Base-by-base conservation (phyloP, 1,139 yeast species). In the Candida sp. region DNA sequence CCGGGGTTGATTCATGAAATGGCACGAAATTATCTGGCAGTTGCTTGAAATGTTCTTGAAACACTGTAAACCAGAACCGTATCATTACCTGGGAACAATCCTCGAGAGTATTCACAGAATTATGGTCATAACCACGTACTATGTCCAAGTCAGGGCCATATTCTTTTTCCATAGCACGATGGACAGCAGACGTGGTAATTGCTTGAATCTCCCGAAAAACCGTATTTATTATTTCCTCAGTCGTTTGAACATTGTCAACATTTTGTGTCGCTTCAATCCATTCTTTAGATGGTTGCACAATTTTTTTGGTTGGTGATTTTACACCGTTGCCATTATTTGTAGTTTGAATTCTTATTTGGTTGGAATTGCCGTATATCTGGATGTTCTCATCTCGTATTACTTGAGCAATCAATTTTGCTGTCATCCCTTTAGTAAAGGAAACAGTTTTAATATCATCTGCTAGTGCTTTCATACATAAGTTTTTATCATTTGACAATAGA, bases 401-500 rank as follows among this genome's bases (percentile, higher is more conserved):
- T 9, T 63, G 55, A 0, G 86, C 84, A 30, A 89, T 85, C 33
- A 77, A 49, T 21, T 68, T 62, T 0, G 90, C 87, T 2, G 79
- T 74, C 86, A 87, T 81, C 0, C 71, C 77, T 12, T 68, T 61
- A 23, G 81, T 66, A 53, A 64, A 85, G 3, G 90, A 82, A 0
- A 89, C 83, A 0, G 97, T 88, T 33, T 81, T 65, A 0, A 89
- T 59, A 0, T 73, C 82, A 54, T 88, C 83, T 1, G 83, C 62
- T 42, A 90, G 66, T 0, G 97, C 95, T 58, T 85, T 87, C 49
- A 79, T 63, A 59, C 97, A 88, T 21, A 91, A 68, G 57, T 90
- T 90, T 52, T 83, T 84, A 59, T 91, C 98, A 59, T 90, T 87
- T 0, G 96, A 84, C 42, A 89, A 55, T 29, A 87, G 61, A 4